A percentile compares a stretch with the other conserved stretches of the same genome.
phyloP scores from a whole-genome alignment of 2,329 filamentous ascomycete species.

The Arthrinium phaeospermum region DNA sequence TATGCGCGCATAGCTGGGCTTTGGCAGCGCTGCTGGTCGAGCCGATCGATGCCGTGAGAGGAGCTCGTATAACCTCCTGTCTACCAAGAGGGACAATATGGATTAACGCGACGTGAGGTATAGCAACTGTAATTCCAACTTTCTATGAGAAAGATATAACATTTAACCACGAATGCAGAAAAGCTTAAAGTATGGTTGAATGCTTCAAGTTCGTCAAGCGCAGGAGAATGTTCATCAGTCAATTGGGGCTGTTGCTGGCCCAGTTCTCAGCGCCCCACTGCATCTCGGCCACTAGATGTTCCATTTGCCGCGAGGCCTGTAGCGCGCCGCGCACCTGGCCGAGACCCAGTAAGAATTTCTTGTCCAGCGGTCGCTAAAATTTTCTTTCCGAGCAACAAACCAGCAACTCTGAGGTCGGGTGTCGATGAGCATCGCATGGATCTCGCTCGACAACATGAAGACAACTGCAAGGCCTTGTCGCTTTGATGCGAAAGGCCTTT shows the following conservation, averaged over 20 bases:
- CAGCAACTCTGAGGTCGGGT: neutral
- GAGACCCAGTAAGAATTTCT: neutral
- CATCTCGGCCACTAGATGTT: slow-evolving; percentile 8
- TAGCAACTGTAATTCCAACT: neutral
- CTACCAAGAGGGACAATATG: neutral
- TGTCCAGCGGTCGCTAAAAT: neutral
- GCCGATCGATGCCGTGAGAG: neutral
- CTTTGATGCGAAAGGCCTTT: neutral
- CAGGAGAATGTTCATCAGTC: neutral
- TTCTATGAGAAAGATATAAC: neutral
- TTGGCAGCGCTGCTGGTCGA: neutral
- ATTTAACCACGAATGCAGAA: neutral
- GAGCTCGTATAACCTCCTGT: neutral
- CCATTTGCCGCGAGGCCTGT: neutral
- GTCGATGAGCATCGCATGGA: neutral
- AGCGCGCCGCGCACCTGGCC: neutral
- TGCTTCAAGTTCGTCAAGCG: neutral
- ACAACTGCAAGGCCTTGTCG: neutral
- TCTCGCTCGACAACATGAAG: neutral
- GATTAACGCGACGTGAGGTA: neutral
- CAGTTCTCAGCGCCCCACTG: neutral
- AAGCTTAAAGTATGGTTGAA: neutral
- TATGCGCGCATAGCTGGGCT: neutral
- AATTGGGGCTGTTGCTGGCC: neutral
- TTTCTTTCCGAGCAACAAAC: neutral